Evolutionary conservation across 2,329 filamentous ascomycete genomes (phyloP).

Genomic region (Stachybotrys chlorohalonatus): DNA sequence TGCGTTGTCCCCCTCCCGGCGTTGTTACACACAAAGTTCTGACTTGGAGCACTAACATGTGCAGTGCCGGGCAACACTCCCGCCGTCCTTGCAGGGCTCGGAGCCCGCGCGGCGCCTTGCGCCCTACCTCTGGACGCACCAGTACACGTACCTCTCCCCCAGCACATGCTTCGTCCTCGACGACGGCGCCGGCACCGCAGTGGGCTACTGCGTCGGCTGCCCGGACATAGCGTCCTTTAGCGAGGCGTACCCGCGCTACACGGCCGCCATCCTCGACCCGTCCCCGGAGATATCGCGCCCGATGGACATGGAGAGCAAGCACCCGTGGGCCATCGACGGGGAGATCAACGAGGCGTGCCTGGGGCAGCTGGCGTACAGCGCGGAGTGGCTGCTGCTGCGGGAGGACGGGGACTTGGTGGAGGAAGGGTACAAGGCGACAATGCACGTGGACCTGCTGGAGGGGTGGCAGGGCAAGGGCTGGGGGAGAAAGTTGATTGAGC

Average conservation of each 20-base stretch:
- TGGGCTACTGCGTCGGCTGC: conserved; percentile 41
- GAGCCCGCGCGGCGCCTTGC: conserved; percentile 25
- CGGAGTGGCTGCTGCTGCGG: conserved; percentile 27
- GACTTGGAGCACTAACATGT: too few relatives aligned
- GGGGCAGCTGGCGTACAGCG: conserved; percentile 31
- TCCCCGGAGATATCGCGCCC: conserved; percentile 12
- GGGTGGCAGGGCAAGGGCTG: conserved; percentile 32
- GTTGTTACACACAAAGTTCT: too few relatives aligned
- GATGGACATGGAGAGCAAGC: conserved; percentile 15
- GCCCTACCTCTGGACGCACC: conserved; percentile 43
- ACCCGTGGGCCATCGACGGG: conserved; percentile 19
- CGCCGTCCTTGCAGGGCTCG: conserved; percentile 28
- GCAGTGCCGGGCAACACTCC: conserved; percentile 39
- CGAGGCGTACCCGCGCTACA: conserved; percentile 27
- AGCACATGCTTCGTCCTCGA: conserved; percentile 38
- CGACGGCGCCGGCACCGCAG: conserved; percentile 31
- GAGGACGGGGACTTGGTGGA: conserved; percentile 24
- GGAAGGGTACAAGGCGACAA: conserved; percentile 28
- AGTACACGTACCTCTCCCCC: conserved; percentile 36
- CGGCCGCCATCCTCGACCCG: conserved; percentile 21
- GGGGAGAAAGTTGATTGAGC: conserved; percentile 31
- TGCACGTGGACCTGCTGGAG: conserved; percentile 40
- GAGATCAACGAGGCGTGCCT: conserved; percentile 19
- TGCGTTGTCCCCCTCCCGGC: conserved; percentile 13
- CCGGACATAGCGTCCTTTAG: conserved; percentile 32